phyloP scores from a whole-genome alignment of 495 filamentous ascomycete genomes.

The Poronia punctata region DNA sequence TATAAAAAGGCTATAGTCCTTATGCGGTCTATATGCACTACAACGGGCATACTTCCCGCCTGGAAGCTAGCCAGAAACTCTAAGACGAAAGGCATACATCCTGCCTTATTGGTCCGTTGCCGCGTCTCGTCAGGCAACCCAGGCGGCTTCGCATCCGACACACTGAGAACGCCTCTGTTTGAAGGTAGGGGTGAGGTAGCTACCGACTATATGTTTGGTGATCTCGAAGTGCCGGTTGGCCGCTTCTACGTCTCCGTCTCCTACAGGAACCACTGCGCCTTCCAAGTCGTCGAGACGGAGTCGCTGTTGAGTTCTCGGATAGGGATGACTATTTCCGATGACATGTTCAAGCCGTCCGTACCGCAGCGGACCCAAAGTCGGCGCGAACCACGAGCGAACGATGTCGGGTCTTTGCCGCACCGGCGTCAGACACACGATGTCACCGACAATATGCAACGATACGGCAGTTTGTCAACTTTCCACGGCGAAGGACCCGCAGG shows the following conservation, averaged over 20 bases:
- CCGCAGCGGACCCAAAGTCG: constrained; percentile 30
- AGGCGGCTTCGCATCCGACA: constrained; percentile 49
- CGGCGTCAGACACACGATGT: constrained; percentile 38
- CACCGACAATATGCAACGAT: constrained; percentile 69
- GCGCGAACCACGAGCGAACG: constrained; percentile 36
- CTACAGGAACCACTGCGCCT: constrained; percentile 82
- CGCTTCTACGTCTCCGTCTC: constrained; percentile 72
- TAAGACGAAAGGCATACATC: constrained; percentile 55
- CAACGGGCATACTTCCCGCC: constrained; percentile 73
- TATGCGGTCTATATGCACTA: constrained; percentile 86
- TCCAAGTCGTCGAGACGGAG: constrained; percentile 86
- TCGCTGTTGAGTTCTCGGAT: constrained; percentile 90
- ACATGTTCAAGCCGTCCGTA: constrained; percentile 73
- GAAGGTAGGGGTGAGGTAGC: constrained; percentile 58
- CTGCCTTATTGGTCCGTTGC: constrained; percentile 68
- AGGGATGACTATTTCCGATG: constrained; percentile 78
- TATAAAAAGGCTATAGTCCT: constrained; percentile 96
- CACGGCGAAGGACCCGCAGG: constrained; percentile 71
- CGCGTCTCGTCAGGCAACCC: constrained; percentile 59
- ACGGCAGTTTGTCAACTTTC: constrained; percentile 89
- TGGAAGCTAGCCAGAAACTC: constrained; percentile 76
- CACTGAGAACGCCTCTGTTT: constrained; percentile 64
- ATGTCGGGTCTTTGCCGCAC: constrained; percentile 70
- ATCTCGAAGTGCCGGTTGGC: constrained; percentile 79
- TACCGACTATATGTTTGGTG: constrained; percentile 70